Evolutionary conservation across 1,284 basidiomycete species (phyloP).

Genomic region (Xerocomus minutiporus): DNA sequence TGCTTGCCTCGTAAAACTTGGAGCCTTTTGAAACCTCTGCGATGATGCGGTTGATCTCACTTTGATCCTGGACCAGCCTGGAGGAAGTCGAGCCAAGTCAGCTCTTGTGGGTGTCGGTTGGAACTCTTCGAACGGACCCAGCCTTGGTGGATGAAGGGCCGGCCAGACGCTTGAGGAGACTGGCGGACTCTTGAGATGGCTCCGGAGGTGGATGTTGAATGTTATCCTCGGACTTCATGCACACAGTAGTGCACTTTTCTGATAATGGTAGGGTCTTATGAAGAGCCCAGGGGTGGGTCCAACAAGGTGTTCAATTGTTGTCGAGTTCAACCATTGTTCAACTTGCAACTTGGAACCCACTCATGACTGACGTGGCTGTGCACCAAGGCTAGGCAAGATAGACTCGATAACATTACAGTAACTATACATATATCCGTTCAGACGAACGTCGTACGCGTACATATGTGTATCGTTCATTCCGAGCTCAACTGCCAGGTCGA

Average conservation of each 20-base stretch:
- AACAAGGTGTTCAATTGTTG: not conserved
- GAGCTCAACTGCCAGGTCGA: constrained; percentile 12
- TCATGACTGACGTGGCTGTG: constrained; percentile 10
- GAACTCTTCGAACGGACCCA: constrained; percentile 44
- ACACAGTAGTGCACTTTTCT: not conserved
- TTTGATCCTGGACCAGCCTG: constrained; percentile 72
- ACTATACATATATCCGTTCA: not conserved
- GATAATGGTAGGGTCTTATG: too few relatives aligned
- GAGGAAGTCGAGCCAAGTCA: constrained; percentile 8
- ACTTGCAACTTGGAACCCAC: not conserved
- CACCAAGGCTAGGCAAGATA: not conserved
- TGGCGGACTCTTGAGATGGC: constrained; percentile 57
- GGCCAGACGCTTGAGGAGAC: constrained; percentile 67
- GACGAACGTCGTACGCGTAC: not conserved
- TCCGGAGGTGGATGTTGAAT: constrained; percentile 19
- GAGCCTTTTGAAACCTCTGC: constrained; percentile 80
- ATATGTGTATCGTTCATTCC: not conserved
- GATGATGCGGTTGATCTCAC: constrained; percentile 74
- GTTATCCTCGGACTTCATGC: constrained; percentile 19
- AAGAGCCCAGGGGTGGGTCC: too few relatives aligned
- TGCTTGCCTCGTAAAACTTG: constrained; percentile 72
- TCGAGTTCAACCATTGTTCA: not conserved
- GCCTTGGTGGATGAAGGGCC: constrained; percentile 76
- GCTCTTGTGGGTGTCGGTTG: not conserved
- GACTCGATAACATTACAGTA: not conserved